Percentiles rank a stretch among this genome's conserved stretches.
These are phyloP conservation scores for Cutaneotrichosporon sp. DNA, from an alignment of 1,284 basidiomycete genomes.

Conservation along the genomic window DNA sequence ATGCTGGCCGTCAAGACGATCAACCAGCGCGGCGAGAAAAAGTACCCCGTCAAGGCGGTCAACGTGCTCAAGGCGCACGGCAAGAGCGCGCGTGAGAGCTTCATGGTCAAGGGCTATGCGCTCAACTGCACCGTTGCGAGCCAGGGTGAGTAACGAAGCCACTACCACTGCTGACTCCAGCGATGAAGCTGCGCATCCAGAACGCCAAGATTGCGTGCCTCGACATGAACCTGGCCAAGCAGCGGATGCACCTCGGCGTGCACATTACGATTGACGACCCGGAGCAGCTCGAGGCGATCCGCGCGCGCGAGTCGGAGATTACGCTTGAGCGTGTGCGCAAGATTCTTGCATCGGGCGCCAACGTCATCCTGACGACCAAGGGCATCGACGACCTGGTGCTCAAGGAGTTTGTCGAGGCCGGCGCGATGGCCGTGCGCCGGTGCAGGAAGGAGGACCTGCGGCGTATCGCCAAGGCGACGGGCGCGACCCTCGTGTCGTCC, in stretches of 20 bases:
- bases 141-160: slow-evolving; percentile 73
- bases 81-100: slow-evolving; percentile 86
- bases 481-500: slow-evolving; percentile 86
- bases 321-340: slow-evolving; percentile 93
- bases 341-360: slow-evolving; percentile 91
- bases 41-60: slow-evolving; percentile 99
- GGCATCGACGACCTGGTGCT: slow-evolving; percentile 97
- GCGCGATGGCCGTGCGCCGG: slow-evolving; percentile 95
- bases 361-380: slow-evolving; percentile 96
- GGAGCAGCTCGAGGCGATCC: slow-evolving; percentile 92
- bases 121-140: slow-evolving; percentile 98
- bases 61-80: slow-evolving; percentile 99
- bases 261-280: slow-evolving; percentile 98
- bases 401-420: slow-evolving; percentile 98
- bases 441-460: slow-evolving; percentile 97
- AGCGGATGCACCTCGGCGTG: slow-evolving; percentile 95
- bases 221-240: slow-evolving; percentile 96
- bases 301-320: slow-evolving; percentile 91
- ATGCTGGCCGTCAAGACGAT: slow-evolving; percentile 97
- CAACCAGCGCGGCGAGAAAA: slow-evolving; percentile 90
- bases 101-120: slow-evolving; percentile 95
- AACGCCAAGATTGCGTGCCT: slow-evolving; percentile 97
- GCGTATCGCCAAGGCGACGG: slow-evolving; percentile 94
- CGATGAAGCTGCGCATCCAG: slow-evolving; percentile 93
- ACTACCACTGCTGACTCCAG: slow-evolving; percentile 56